Base-by-base conservation (phyloP, 768 basidiomycete genomes). In the Erythrobasidium yunnanense region DNA sequence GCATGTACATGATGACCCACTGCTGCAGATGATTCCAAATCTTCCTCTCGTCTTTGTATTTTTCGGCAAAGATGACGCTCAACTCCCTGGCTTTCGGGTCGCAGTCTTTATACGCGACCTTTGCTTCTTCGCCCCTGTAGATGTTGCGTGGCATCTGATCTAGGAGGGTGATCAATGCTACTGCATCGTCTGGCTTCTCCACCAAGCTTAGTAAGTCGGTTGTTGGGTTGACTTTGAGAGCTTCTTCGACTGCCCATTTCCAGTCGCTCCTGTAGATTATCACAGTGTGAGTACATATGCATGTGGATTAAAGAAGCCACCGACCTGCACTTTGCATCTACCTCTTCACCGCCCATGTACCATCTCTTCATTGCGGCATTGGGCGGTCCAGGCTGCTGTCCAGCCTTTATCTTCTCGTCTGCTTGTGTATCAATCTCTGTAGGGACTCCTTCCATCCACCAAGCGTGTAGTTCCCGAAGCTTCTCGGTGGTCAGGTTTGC, bases 121-220 rank as follows among this genome's bases (percentile, higher is more conserved):
- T 65, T 7, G 66, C 66, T 42, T 66, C 66, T 23, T 65, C 49
- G 3, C 66, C 66, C 60, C 66, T 65, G 45, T 66, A 66, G 23
- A 66, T 62, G 25, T 66, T 66, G 11, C 66, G 35, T 4, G 66
- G 66, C 30, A 66, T 57, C 47, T 66, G 66, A 47, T 66, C 66
- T 2, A 66, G 55, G 20, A 66, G 34, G 34, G 60, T 29, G 13
- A 66, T 27, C 17, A 66, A 29, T 18, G 34, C 20, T 23, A 66
- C 32, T 23, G 55, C 65, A 17, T 65, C 52, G 17, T 62, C 46
- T 60, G 25, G 49, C 22, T 51, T 25, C 49, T 51, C 11, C 11
- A 51, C 49, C 17, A 51, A 25, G 49, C 8, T 25, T 15, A 25
- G 13, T 15, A 51, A 25, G 49, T 8, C 49, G 23, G n/a, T n/a